These are phyloP conservation scores for Alternaria brassicae DNA, from an alignment of 2,329 filamentous ascomycete species.

Conservation along the genomic window DNA sequence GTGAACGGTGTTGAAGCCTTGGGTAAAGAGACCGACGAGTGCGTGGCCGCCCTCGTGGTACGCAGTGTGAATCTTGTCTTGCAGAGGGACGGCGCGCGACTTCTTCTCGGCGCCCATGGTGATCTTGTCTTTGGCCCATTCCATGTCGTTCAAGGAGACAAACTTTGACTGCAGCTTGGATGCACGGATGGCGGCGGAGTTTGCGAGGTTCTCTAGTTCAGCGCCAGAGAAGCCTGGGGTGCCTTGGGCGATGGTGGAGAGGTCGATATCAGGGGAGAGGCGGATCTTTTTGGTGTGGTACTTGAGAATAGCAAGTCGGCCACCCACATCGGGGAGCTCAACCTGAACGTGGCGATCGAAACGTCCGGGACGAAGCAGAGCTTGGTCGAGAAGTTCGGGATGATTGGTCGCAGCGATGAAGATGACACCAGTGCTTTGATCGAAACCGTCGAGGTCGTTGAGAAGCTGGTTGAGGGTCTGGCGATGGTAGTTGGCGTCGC, in stretches of 20 bases:
- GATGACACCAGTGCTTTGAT: slow-evolving; percentile 92
- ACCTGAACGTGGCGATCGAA: slow-evolving; percentile 95
- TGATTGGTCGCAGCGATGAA: slow-evolving; percentile 97
- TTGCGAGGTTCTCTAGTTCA: slow-evolving; percentile 95
- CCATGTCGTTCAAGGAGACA: slow-evolving; percentile 81
- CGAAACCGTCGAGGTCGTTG: slow-evolving; percentile 96
- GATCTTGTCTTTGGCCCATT: slow-evolving; percentile 98
- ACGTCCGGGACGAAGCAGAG: slow-evolving; percentile 88
- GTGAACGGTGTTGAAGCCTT: slow-evolving; percentile 80
- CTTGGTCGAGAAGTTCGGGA: slow-evolving; percentile 91
- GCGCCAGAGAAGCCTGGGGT: slow-evolving; percentile 94
- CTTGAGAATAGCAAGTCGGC: slow-evolving; percentile 88
- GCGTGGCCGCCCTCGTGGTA: slow-evolving; percentile 97
- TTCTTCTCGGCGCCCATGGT: slow-evolving; percentile 94
- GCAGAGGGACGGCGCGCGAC: slow-evolving; percentile 86
- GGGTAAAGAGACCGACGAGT: slow-evolving; percentile 83
- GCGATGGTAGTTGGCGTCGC: slow-evolving; percentile 93
- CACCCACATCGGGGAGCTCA: slow-evolving; percentile 88
- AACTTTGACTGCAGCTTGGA: slow-evolving; percentile 80
- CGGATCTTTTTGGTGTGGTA: slow-evolving; percentile 95
- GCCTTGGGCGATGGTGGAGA: slow-evolving; percentile 82
- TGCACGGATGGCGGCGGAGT: slow-evolving; percentile 94
- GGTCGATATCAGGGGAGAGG: slow-evolving; percentile 78
- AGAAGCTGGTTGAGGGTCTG: slow-evolving; percentile 97
- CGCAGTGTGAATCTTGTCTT: slow-evolving; percentile 95